A percentile compares a stretch with the other conserved stretches of the same genome.
These are phyloP conservation scores for Pleomassaria siparia DNA, from an alignment of 2,329 filamentous ascomycete genomes.

Conservation along the genomic window DNA sequence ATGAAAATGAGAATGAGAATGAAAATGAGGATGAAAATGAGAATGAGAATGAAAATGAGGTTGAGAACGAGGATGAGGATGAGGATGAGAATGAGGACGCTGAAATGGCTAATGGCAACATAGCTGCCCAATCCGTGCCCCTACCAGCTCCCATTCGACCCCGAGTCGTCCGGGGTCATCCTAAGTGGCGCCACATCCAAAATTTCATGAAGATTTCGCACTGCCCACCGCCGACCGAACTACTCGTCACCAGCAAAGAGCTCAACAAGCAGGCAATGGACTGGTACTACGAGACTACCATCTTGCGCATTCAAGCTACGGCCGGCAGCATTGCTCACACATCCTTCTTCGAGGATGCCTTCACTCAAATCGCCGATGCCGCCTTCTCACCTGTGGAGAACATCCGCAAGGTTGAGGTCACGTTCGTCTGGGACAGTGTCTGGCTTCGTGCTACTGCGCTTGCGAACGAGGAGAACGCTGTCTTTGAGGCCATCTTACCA, in stretches of 20 bases:
- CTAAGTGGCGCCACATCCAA: constrained; percentile 38
- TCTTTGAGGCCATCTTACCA: constrained; percentile 25
- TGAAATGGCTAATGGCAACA: not conserved
- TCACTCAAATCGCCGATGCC: constrained; percentile 29
- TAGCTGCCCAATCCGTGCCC: constrained; percentile 3
- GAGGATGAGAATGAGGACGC: constrained; percentile 4
- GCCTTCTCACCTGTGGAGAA: constrained; percentile 37
- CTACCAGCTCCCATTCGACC: constrained; percentile 5
- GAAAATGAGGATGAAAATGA: not conserved
- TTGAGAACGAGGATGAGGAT: constrained; percentile 6
- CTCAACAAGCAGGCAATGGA: constrained; percentile 31
- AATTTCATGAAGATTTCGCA: constrained; percentile 36
- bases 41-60: constrained; percentile 7
- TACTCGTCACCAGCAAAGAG: constrained; percentile 32
- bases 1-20: constrained; percentile 2
- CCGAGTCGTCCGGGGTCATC: constrained; percentile 15
- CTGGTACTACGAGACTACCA: constrained; percentile 38
- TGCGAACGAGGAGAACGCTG: constrained; percentile 11
- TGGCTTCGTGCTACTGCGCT: constrained; percentile 32
- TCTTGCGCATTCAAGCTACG: constrained; percentile 34
- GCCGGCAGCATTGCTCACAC: constrained; percentile 37
- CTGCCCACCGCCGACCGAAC: constrained; percentile 31
- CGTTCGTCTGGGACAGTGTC: constrained; percentile 37
- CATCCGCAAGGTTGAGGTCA: constrained; percentile 35
- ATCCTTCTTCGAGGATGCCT: constrained; percentile 33